phyloP scores from a whole-genome alignment of 768 basidiomycete species.

The Russula olivacea region DNA sequence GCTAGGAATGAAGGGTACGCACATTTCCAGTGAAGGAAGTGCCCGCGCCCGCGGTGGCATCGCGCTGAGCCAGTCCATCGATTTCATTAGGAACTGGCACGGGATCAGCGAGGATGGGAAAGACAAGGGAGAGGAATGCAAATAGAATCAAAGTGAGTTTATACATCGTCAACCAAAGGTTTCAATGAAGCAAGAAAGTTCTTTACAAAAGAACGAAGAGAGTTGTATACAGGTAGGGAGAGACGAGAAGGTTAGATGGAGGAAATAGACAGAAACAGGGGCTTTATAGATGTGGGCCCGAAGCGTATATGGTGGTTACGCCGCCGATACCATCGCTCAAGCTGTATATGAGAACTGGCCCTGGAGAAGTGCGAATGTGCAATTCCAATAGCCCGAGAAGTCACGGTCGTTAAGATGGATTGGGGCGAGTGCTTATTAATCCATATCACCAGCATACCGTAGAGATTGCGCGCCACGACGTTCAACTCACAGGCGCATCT shows the following conservation, averaged over 20 bases:
- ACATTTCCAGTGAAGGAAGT: constrained; percentile 42
- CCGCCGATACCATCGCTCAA: too few species aligned
- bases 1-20: constrained; percentile 26
- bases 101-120: constrained; percentile 43
- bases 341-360: too few species aligned
- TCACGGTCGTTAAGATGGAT: too few species aligned
- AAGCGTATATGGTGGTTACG: constrained; percentile 2
- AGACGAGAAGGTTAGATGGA: constrained; percentile 24
- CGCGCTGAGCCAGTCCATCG: constrained; percentile 39
- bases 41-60: constrained; percentile 28
- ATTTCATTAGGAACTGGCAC: constrained; percentile 34
- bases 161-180: constrained; percentile 33
- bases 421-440: too few species aligned
- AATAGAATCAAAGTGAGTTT: constrained; percentile 35
- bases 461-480: too few species aligned
- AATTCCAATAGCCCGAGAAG: too few species aligned
- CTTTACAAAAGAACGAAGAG: background rate
- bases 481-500: too few species aligned
- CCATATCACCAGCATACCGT: background rate
- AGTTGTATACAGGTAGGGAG: constrained; percentile 19
- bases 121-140: constrained; percentile 40
- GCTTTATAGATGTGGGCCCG: constrained; percentile 21
- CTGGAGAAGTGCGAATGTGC: too few species aligned
- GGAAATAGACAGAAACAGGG: background rate
- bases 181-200: background rate